Evolutionary conservation across 441 rosid genomes (phyloP).

Genomic region (Pelargonium citronellum): DNA sequence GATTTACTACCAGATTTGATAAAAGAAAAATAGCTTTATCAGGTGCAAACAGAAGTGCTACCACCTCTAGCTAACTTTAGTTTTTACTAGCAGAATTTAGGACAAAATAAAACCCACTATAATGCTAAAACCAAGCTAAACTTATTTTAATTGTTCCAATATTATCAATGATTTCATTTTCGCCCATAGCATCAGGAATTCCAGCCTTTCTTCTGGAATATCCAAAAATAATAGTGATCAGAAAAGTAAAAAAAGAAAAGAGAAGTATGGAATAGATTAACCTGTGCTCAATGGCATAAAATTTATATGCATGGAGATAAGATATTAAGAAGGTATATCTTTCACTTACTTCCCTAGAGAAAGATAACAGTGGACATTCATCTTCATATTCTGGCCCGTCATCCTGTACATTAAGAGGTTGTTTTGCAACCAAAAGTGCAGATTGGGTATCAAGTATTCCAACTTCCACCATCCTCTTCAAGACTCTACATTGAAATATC

Average conservation of each 20-base stretch:
- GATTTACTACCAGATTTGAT: too few relatives aligned
- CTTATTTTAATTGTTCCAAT: too few relatives aligned
- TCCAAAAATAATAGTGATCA: background rate
- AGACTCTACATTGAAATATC: conserved; percentile 31
- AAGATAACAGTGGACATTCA: conserved; percentile 16
- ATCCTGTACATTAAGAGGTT: conserved; percentile 18
- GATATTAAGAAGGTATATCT: too few relatives aligned
- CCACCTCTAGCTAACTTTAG: too few relatives aligned
- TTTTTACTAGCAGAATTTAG: too few relatives aligned
- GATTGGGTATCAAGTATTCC: conserved; percentile 23
- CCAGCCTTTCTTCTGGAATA: background rate
- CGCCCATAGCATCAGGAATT: background rate
- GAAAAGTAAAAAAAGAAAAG: background rate
- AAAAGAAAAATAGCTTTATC: too few relatives aligned
- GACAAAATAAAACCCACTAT: too few relatives aligned
- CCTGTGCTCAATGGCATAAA: background rate
- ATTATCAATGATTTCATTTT: background rate
- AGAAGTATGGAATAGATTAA: background rate
- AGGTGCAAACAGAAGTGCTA: too few relatives aligned
- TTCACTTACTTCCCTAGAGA: conserved; percentile 20
- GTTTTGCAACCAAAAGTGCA: conserved; percentile 21
- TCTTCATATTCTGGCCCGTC: conserved; percentile 18
- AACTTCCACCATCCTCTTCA: conserved; percentile 33
- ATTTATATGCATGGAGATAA: background rate
- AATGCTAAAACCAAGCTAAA: too few relatives aligned